Conservation (phyloP, 345 rosid species). For the Heritiera fomes region DNA sequence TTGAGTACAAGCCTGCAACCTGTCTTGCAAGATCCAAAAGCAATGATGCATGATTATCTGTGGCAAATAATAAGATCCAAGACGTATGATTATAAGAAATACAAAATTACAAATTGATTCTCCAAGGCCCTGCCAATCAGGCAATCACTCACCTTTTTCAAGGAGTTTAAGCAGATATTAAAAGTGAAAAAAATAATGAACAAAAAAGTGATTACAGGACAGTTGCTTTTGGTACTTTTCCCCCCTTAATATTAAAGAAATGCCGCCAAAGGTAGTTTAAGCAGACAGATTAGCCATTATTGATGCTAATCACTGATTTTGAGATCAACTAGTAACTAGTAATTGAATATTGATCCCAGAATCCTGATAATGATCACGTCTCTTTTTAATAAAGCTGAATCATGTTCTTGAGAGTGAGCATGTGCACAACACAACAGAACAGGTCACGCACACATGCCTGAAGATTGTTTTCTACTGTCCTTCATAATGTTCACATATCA, state of each 20-base stretch:
- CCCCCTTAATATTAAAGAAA: neutral
- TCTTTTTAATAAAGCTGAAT: neutral
- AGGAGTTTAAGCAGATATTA: neutral
- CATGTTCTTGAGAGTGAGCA: neutral
- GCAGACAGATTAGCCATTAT: neutral
- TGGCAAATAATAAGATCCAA: neutral
- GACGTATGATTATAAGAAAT: too few relatives aligned
- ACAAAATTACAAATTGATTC: too few relatives aligned
- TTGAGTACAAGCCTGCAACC: too few relatives aligned
- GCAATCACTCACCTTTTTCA: neutral
- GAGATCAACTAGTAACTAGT: neutral
- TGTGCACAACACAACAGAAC: neutral
- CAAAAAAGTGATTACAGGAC: neutral
- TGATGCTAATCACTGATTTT: conserved; percentile 2
- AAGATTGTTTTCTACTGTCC: neutral
- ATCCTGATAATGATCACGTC: neutral
- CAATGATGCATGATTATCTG: too few relatives aligned
- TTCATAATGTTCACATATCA: neutral
- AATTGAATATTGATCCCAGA: neutral
- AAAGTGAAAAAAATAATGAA: neutral
- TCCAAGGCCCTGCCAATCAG: neutral
- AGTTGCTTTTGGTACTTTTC: neutral
- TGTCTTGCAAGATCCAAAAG: too few relatives aligned
- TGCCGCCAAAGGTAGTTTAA: neutral
- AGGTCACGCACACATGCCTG: neutral